Base-by-base conservation (phyloP, 805 yeast species). In the Candida tammaniensis region DNA sequence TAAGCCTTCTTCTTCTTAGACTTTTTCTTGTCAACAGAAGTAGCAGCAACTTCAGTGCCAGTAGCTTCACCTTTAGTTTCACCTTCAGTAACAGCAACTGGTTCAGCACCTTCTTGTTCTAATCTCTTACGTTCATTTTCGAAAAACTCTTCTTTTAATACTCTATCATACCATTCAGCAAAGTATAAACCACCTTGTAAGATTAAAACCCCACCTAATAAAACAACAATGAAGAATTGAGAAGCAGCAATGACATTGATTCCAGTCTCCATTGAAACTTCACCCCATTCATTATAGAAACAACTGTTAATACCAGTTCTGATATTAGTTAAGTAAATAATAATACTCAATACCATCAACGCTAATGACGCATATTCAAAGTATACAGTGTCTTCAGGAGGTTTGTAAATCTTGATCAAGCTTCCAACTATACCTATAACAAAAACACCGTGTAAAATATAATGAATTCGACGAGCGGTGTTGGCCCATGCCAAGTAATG, bases 241-340 rank as follows among this genome's bases (percentile, higher is more conserved):
- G 93, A 80, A 4, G 98, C 97, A 25, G 93, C 96, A 52, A 93
- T 76, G 24, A 93, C 96, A 45, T 86, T 86, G 51, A 91, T 62
- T 19, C 98, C 98, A 15, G 95, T 86, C 41, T 71, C 70, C 55
- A 75, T 78, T 51, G 85, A 86, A 32, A 93, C 95, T 33, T 91
- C 98, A 46, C 96, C 98, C 98, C 98, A 91, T 40, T 78, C 69
- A 27, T 88, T 89, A 38, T 73, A 59, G 17, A 78, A 48, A 35
- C 86, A 76, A 37, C 89, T 76, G 47, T 74, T 73, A 24, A 81
- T 68, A 35, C 98, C 98, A 34, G 84, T 77, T 53, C 86, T 75
- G 47, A 91, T 69, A 64, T 93, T 93, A 43, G 96, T 83, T 51
- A 91, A 66, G 60, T 88, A 93, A 49, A 91, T 75, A 49, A 91